Conservation (phyloP, 495 filamentous ascomycete genomes). For the Xylaria telfairii region DNA sequence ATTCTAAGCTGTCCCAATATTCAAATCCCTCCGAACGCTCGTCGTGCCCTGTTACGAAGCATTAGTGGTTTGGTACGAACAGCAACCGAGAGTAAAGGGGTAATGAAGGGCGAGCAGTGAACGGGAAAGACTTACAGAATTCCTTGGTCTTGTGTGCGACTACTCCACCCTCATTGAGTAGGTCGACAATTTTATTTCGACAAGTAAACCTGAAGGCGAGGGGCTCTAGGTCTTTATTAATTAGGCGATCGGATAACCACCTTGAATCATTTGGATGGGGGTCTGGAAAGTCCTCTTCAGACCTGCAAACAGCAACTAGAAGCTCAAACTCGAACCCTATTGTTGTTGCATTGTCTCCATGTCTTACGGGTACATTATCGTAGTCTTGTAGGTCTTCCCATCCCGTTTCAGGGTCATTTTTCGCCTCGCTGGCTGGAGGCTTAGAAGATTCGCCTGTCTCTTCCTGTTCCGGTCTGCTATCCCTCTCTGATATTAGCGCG, state of each 20-base stretch:
- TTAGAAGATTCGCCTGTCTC: not conserved
- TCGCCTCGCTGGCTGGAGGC: not conserved
- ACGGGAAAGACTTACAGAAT: not conserved
- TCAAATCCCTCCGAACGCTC: not conserved
- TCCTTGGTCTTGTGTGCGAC: slow-evolving; percentile 10
- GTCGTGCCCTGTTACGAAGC: not conserved
- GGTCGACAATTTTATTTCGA: slow-evolving; percentile 30
- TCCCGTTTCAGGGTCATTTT: not conserved
- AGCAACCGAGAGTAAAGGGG: not conserved
- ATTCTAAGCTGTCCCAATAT: slow-evolving; percentile 22
- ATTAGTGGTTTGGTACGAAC: not conserved
- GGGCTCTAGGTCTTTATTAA: not conserved
- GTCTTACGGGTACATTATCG: not conserved
- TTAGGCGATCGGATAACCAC: slow-evolving; percentile 2
- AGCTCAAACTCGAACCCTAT: slow-evolving; percentile 35
- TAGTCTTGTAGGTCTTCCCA: not conserved
- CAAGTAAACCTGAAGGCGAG: not conserved
- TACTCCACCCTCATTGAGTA: not conserved
- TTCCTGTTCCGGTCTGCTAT: not conserved
- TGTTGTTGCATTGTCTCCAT: slow-evolving; percentile 21
- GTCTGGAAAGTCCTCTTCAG: not conserved
- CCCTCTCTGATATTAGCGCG: not conserved
- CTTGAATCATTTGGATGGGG: slow-evolving; percentile 26
- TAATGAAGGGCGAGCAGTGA: not conserved
- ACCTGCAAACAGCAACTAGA: slow-evolving; percentile 14